Conservation (phyloP, 78 protist genomes). For the Protostelium mycophagum region DNA sequence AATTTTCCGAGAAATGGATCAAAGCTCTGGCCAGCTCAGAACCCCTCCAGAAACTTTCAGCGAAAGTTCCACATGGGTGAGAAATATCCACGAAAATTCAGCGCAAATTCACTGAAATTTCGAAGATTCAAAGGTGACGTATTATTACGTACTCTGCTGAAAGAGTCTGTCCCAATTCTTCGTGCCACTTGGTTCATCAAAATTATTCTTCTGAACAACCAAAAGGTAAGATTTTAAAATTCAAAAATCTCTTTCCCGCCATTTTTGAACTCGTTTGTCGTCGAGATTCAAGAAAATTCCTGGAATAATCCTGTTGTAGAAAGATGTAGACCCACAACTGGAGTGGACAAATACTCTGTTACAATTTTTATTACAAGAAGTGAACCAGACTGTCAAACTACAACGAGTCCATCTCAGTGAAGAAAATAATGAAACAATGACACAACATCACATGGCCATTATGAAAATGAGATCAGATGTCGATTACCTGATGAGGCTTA, state of each 20-base stretch:
- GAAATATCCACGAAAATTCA: not conserved
- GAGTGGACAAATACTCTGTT: not conserved
- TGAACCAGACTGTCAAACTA: not conserved
- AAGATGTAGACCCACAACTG: not conserved
- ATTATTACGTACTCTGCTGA: not conserved
- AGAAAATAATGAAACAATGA: not conserved
- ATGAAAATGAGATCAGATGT: not conserved
- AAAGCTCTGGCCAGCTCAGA: not conserved
- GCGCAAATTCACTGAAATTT: not conserved
- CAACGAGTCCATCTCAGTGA: not conserved
- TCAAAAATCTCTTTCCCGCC: too few relatives aligned
- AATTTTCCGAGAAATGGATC: not conserved
- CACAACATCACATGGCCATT: not conserved
- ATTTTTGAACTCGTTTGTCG: too few relatives aligned
- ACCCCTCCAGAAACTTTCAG: not conserved
- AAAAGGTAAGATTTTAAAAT: not conserved
- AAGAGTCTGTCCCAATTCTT: not conserved
- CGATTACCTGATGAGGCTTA: not conserved
- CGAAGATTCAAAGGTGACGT: not conserved
- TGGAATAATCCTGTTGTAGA: too few relatives aligned
- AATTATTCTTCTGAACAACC: not conserved
- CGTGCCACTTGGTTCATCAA: not conserved
- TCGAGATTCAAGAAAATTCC: too few relatives aligned
- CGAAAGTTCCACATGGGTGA: not conserved
- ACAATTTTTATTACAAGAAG: not conserved